phyloP scores from a whole-genome alignment of 1,284 basidiomycete species.

The Psilocybe mexicana region DNA sequence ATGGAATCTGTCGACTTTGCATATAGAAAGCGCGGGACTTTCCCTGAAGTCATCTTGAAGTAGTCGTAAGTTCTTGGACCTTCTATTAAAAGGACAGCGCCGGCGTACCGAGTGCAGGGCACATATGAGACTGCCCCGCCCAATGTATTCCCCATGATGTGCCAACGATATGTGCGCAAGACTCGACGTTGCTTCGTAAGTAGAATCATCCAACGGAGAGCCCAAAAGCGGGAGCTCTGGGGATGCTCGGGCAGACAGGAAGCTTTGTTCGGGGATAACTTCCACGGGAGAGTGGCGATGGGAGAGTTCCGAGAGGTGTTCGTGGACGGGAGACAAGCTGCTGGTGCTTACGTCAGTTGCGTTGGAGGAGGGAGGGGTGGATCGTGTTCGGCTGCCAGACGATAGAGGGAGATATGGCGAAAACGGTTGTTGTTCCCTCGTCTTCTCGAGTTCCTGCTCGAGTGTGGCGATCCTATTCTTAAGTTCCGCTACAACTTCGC shows the following conservation, averaged over 20 bases:
- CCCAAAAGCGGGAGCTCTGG: slow-evolving; percentile 11
- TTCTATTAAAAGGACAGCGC: neutral
- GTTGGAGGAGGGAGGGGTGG: slow-evolving; percentile 15
- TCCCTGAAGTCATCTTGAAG: slow-evolving; percentile 33
- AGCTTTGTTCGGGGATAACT: slow-evolving; percentile 12
- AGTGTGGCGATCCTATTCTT: slow-evolving; percentile 42
- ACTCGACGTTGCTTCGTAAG: slow-evolving; percentile 30
- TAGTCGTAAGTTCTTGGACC: slow-evolving; percentile 1
- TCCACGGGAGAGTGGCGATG: slow-evolving; percentile 15
- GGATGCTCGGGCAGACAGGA: slow-evolving; percentile 5
- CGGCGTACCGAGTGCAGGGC: slow-evolving; percentile 38
- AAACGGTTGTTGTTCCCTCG: slow-evolving; percentile 10
- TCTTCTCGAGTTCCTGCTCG: slow-evolving; percentile 37
- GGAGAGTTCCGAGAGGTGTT: slow-evolving; percentile 9
- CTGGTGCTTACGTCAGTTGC: slow-evolving; percentile 10
- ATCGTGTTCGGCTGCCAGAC: slow-evolving; percentile 11
- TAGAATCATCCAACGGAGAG: slow-evolving; percentile 22
- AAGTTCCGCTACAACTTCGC: slow-evolving; percentile 39
- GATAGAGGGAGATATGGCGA: slow-evolving; percentile 12
- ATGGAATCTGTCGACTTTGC: slow-evolving; percentile 37
- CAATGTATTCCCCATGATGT: slow-evolving; percentile 44
- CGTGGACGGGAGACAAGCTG: slow-evolving; percentile 9
- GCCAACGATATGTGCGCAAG: slow-evolving; percentile 38
- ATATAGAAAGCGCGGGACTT: slow-evolving; percentile 35
- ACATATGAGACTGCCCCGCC: slow-evolving; percentile 38